Evolutionary conservation across 2,329 filamentous ascomycete species (phyloP).

Genomic region (Phialophora macrospora): DNA sequence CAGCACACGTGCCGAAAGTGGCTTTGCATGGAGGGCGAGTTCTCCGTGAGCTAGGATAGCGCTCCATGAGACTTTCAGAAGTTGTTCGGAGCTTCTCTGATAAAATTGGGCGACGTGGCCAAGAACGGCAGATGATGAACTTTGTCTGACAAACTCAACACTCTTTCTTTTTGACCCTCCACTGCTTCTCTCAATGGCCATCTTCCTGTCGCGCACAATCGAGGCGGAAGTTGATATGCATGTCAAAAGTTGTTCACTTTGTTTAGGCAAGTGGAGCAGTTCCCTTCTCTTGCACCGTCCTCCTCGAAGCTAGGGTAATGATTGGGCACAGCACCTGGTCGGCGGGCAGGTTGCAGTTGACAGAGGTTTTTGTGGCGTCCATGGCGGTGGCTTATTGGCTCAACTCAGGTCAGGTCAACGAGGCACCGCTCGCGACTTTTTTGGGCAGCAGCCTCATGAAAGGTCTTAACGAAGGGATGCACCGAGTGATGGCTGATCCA

Average conservation of each 20-base stretch:
- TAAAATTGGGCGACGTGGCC: background rate
- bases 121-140: background rate
- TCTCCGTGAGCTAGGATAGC: background rate
- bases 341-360: background rate
- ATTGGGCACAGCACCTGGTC: background rate
- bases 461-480: background rate
- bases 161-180: background rate
- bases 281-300: background rate
- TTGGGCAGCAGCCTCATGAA: background rate
- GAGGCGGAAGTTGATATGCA: background rate
- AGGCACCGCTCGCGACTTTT: background rate
- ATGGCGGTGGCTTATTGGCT: background rate
- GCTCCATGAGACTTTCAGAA: background rate
- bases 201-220: background rate
- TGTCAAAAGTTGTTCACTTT: background rate
- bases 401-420: background rate
- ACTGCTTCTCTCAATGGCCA: background rate
- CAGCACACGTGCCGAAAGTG: background rate
- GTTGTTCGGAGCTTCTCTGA: background rate
- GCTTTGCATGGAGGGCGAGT: background rate
- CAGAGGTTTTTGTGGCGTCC: slow-evolving; percentile 20
- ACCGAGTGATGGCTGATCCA: background rate
- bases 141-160: background rate
- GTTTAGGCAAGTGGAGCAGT: background rate
- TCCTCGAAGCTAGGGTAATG: background rate